Percentiles rank a stretch among this genome's conserved stretches.
phyloP scores from a whole-genome alignment of 106 monocot genomes.

The Platanthera guangdongensis region DNA sequence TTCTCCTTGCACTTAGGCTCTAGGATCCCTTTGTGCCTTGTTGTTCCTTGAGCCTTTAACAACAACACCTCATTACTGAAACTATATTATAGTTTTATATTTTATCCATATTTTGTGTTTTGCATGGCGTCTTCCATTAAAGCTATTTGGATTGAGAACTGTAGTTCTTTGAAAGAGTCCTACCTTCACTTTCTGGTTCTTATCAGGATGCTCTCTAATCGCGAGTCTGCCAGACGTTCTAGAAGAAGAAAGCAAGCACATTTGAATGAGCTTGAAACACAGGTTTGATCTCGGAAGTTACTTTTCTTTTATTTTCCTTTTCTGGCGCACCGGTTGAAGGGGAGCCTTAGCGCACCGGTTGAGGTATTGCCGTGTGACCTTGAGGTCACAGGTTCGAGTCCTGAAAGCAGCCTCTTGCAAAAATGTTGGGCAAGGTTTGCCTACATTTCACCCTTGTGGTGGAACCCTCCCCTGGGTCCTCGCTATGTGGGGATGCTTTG shows the following conservation, averaged over 20 bases:
- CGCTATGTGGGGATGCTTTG: no score
- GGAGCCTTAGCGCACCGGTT: no score
- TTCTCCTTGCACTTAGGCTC: no score
- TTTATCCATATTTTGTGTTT: not conserved
- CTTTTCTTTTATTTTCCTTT: not conserved
- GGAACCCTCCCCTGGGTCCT: no score
- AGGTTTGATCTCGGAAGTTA: slow-evolving; percentile 28
- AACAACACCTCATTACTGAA: not conserved
- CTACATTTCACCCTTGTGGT: no score
- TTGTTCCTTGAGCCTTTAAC: not conserved
- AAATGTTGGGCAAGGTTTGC: no score
- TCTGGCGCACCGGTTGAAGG: no score
- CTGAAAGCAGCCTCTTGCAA: no score
- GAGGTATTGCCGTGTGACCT: no score
- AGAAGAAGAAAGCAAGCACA: slow-evolving; percentile 92
- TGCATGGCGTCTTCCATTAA: no score
- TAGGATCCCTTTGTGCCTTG: not conserved
- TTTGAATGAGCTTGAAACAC: slow-evolving; percentile 69
- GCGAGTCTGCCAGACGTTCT: slow-evolving; percentile 88
- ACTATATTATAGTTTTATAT: not conserved
- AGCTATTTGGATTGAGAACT: not conserved
- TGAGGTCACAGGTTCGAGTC: no score
- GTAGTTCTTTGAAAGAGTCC: not conserved
- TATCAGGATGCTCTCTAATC: slow-evolving; percentile 88
- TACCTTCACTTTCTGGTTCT: not conserved